Evolutionary conservation across 495 filamentous ascomycete species (phyloP).

Genomic region (Talaromyces thailandensis): DNA sequence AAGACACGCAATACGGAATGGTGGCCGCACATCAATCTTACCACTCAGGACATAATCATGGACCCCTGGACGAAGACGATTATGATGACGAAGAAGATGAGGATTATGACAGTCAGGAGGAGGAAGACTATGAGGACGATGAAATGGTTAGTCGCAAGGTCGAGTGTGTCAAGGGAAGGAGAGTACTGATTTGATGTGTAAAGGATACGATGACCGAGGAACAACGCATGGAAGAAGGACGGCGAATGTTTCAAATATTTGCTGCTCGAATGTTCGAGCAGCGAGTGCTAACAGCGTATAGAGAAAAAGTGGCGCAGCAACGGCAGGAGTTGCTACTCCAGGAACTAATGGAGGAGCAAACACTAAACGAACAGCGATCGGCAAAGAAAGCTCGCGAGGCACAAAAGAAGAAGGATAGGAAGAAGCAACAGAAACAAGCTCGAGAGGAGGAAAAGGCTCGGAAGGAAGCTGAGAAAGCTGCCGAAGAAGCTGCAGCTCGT

Average conservation of each 20-base stretch:
- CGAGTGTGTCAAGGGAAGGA: constrained; percentile 4
- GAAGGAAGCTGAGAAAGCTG: constrained; percentile 80
- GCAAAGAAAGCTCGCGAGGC: constrained; percentile 92
- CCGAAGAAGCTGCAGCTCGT: constrained; percentile 71
- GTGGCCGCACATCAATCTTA: constrained; percentile 49
- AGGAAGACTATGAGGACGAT: constrained; percentile 78
- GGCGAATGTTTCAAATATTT: constrained; percentile 99
- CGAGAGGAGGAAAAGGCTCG: constrained; percentile 85
- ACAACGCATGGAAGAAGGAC: constrained; percentile 97
- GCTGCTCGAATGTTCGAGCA: constrained; percentile 99
- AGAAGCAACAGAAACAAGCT: constrained; percentile 70
- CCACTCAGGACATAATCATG: constrained; percentile 54
- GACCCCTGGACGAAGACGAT: constrained; percentile 63
- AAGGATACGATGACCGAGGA: constrained; percentile 96
- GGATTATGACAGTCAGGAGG: constrained; percentile 80
- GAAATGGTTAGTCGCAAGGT: constrained; percentile 54
- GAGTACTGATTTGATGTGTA: not conserved
- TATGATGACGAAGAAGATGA: constrained; percentile 71
- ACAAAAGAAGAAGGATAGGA: constrained; percentile 86
- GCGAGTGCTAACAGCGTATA: constrained; percentile 90
- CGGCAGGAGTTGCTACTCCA: constrained; percentile 86
- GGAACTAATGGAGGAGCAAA: constrained; percentile 79
- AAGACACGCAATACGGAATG: constrained; percentile 69
- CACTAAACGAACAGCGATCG: constrained; percentile 64
- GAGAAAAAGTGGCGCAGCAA: constrained; percentile 90